A percentile compares a stretch with the other conserved stretches of the same genome.
These are phyloP conservation scores for Pichia sp. DNA, from an alignment of 1,139 yeast genomes.

Conservation along the genomic window DNA sequence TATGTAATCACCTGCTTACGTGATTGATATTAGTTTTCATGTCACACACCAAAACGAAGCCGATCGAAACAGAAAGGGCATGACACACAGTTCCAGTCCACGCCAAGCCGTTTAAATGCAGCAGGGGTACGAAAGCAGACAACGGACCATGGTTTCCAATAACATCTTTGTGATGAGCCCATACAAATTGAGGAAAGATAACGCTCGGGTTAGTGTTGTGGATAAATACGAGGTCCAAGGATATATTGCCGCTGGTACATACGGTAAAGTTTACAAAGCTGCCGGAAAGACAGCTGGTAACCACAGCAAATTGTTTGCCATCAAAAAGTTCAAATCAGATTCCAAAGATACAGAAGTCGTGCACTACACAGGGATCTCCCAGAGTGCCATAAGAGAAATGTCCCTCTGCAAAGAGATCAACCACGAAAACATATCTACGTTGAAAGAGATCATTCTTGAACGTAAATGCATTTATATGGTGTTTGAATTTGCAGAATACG, in stretches of 20 bases:
- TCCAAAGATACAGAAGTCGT: slow-evolving; percentile 80
- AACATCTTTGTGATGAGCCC: slow-evolving; percentile 61
- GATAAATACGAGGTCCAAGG: slow-evolving; percentile 84
- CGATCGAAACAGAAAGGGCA: too few species aligned
- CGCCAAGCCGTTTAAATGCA: too few species aligned
- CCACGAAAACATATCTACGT: slow-evolving; percentile 70
- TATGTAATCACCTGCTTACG: too few species aligned
- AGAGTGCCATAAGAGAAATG: slow-evolving; percentile 95
- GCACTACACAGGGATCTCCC: slow-evolving; percentile 92
- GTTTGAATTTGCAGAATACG: slow-evolving; percentile 94
- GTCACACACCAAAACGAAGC: too few species aligned
- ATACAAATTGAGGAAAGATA: slow-evolving; percentile 64
- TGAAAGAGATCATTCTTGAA: slow-evolving; percentile 82
- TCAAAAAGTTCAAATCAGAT: slow-evolving; percentile 91
- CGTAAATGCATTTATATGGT: slow-evolving; percentile 91
- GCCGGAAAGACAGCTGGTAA: slow-evolving; percentile 26
- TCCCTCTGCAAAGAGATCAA: slow-evolving; percentile 83
- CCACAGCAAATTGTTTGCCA: slow-evolving; percentile 46
- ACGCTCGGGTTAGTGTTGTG: slow-evolving; percentile 60
- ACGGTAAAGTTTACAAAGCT: slow-evolving; percentile 95
- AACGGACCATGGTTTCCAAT: too few species aligned
- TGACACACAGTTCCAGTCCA: too few species aligned
- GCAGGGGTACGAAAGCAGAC: too few species aligned
- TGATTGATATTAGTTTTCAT: too few species aligned
- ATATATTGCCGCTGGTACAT: slow-evolving; percentile 97